Conservation (phyloP, 345 rosid species). For the Melaleuca alternifolia region DNA sequence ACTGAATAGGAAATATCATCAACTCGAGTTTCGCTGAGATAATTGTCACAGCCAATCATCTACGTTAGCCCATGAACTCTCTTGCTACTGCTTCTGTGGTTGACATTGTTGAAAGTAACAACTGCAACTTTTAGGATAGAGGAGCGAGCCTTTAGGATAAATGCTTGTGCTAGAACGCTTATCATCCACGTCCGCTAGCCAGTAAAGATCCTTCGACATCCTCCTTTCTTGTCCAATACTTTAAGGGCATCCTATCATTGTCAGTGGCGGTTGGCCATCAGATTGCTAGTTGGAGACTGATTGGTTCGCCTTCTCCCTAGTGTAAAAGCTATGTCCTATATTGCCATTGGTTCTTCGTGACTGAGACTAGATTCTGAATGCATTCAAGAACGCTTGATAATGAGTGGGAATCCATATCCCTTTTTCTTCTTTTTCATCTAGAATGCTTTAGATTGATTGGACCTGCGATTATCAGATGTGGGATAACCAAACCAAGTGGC, state of each 20-base stretch:
- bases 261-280: background rate
- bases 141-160: background rate
- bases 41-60: background rate
- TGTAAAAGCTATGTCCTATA: background rate
- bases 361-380: background rate
- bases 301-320: background rate
- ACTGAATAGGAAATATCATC: background rate
- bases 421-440: background rate
- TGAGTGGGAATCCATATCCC: background rate
- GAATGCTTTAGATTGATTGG: background rate
- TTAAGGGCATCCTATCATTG: background rate
- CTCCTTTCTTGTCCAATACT: background rate
- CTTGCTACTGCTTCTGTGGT: background rate
- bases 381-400: background rate
- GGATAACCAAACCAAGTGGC: background rate
- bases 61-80: background rate
- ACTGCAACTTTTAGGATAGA: background rate
- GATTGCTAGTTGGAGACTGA: background rate
- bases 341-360: background rate
- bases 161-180: background rate
- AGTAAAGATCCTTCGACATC: background rate
- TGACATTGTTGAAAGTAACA: background rate
- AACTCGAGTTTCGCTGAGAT: background rate
- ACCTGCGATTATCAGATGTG: background rate
- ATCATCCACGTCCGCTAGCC: background rate